Evolutionary conservation across 2,329 filamentous ascomycete genomes (phyloP), one percentile per base, ranked within the genome.

Genomic region (Tolypocladium pustulatum): DNA sequence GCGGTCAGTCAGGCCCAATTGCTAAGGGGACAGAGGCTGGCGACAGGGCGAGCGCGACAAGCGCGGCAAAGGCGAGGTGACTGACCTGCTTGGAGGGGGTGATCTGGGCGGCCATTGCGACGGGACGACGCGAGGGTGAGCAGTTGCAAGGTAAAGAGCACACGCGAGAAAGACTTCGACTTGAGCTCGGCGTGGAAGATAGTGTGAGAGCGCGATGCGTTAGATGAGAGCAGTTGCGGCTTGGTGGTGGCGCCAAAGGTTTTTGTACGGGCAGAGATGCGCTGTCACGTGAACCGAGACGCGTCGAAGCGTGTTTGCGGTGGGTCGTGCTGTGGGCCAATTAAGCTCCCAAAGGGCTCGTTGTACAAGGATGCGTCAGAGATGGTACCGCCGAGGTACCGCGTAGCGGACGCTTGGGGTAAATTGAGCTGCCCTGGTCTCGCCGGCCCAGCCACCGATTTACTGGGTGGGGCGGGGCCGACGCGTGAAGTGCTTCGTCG

Each of bases 71-170:
- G n/a, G 52, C 54, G 57, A 62, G 62, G 62, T 69, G 67, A 73
- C 76, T 65, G 70, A 82, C 80, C 80, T 82, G 80, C 76, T 83
- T 81, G 58, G 81, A 82, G 64, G 80, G 80, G 54, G 80, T 82
- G 70, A 90, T 80, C 73, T 93, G 81, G 63, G 87, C 78, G 75
- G 90, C 83, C 90, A 95, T 94, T 83, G 79, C 72, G 66, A 63
- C 58, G 37, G 49, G 56, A 49, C 54, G 46, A 59, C 40, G 55
- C 46, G 55, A 51, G 40, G 46, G 53, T 56, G 51, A 61, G 61
- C 60, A 55, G 56, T 32, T 56, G 43, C 38, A 58, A 59, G 58
- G 58, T 54, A 63, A 59, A 60, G 60, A 63, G 57, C 58, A 64
- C 56, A 61, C 61, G 61, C 59, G 27, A 59, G 55, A 56, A 57